phyloP scores from a whole-genome alignment of 1,139 yeast species.

The Debaryomycetaceae sp. region DNA sequence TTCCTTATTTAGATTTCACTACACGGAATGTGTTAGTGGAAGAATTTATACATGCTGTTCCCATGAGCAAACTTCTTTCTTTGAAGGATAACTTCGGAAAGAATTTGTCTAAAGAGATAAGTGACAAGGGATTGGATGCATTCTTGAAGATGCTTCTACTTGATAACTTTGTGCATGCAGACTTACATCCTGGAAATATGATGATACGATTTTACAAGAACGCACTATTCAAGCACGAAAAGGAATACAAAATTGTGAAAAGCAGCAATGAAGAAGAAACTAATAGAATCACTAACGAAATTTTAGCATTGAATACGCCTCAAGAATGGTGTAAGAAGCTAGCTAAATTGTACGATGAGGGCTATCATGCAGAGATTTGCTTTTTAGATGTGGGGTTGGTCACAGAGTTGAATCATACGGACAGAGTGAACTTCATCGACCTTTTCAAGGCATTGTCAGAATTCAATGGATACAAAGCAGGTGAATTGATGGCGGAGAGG shows the following conservation, averaged over 20 bases:
- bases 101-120: slow-evolving; percentile 66
- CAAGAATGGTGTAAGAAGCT: slow-evolving; percentile 52
- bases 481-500: slow-evolving; percentile 91
- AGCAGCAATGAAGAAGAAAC: slow-evolving; percentile 45
- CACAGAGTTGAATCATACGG: slow-evolving; percentile 76
- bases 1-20: slow-evolving; percentile 63
- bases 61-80: slow-evolving; percentile 65
- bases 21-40: slow-evolving; percentile 79
- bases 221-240: slow-evolving; percentile 41
- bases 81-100: slow-evolving; percentile 43
- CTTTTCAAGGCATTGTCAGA: slow-evolving; percentile 83
- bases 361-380: slow-evolving; percentile 83
- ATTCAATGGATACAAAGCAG: slow-evolving; percentile 93
- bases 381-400: slow-evolving; percentile 91
- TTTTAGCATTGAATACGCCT: slow-evolving; percentile 37
- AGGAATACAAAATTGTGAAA: slow-evolving; percentile 46
- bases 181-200: slow-evolving; percentile 94
- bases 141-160: slow-evolving; percentile 87
- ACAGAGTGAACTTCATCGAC: slow-evolving; percentile 83
- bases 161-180: slow-evolving; percentile 94
- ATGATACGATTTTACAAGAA: slow-evolving; percentile 70
- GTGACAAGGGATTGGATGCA: slow-evolving; percentile 87
- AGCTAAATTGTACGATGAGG: slow-evolving; percentile 49
- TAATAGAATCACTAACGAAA: slow-evolving; percentile 43
- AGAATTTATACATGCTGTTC: slow-evolving; percentile 77